These are phyloP conservation scores for Hypoxylon sp. DNA, from an alignment of 2,329 filamentous ascomycete genomes.

Conservation along the genomic window DNA sequence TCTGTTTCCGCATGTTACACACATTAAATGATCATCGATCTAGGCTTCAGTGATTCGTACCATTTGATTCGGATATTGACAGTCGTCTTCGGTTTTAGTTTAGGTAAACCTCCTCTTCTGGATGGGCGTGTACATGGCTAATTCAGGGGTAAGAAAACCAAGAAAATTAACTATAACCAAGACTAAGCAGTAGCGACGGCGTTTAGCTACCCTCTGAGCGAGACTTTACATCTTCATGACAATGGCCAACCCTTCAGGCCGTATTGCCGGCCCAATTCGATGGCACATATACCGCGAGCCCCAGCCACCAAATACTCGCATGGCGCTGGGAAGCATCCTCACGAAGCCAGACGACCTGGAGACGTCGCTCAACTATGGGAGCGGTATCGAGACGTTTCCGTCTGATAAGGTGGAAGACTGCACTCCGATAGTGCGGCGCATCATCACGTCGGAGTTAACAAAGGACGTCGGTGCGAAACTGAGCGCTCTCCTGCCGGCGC, in stretches of 20 bases:
- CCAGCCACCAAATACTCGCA: constrained; percentile 11
- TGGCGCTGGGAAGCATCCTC: constrained; percentile 15
- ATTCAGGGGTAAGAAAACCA: neutral
- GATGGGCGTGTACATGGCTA: neutral
- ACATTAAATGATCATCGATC: neutral
- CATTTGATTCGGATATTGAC: neutral
- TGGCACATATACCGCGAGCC: constrained; percentile 19
- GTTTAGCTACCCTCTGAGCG: neutral
- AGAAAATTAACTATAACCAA: neutral
- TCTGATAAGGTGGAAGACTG: constrained; percentile 7
- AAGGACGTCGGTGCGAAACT: constrained; percentile 6
- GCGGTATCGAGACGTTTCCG: constrained; percentile 3
- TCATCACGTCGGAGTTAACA: constrained; percentile 14
- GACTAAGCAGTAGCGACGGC: too few species aligned
- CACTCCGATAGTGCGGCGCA: constrained; percentile 8
- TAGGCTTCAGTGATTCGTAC: neutral
- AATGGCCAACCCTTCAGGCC: constrained; percentile 18
- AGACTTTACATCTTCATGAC: neutral
- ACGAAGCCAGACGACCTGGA: constrained; percentile 15
- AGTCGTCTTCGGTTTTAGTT: neutral
- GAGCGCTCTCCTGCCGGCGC: constrained; percentile 5
- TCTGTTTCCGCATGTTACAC: neutral
- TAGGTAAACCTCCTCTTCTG: neutral
- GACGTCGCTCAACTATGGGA: constrained; percentile 15
- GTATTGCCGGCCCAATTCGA: constrained; percentile 13